These are phyloP conservation scores for Hypoxylon rickii DNA, from an alignment of 495 filamentous ascomycete species.

Conservation along the genomic window DNA sequence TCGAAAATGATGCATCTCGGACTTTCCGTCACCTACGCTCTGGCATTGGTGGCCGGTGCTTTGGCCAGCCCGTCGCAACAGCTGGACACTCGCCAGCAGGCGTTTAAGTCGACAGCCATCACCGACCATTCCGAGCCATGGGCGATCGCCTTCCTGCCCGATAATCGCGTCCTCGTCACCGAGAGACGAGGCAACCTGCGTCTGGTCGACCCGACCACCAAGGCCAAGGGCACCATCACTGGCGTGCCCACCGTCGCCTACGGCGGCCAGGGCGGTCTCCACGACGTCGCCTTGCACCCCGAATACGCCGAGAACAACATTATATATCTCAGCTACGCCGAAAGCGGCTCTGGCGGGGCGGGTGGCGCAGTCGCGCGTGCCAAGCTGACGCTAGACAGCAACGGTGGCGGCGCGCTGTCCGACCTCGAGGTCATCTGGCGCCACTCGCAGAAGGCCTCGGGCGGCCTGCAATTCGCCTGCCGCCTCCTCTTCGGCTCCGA, in stretches of 20 bases:
- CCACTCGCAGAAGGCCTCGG: slow-evolving; percentile 38
- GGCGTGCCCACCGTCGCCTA: slow-evolving; percentile 42
- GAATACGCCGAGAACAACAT: slow-evolving; percentile 41
- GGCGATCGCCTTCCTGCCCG: slow-evolving; percentile 44
- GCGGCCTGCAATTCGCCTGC: slow-evolving; percentile 39
- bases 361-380: slow-evolving; percentile 42
- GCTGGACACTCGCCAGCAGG: slow-evolving; percentile 39
- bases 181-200: slow-evolving; percentile 41
- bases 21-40: slow-evolving; percentile 41
- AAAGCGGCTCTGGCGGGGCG: slow-evolving; percentile 38
- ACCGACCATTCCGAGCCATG: slow-evolving; percentile 41
- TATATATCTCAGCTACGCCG: slow-evolving; percentile 47
- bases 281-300: slow-evolving; percentile 44
- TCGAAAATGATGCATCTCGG: slow-evolving; percentile 41
- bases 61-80: slow-evolving; percentile 39
- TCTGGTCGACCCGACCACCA: slow-evolving; percentile 41
- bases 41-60: slow-evolving; percentile 41
- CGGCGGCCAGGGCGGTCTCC: slow-evolving; percentile 43
- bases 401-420: slow-evolving; percentile 41
- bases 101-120: slow-evolving; percentile 40
- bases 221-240: slow-evolving; percentile 41
- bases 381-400: slow-evolving; percentile 40
- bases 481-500: slow-evolving; percentile 41
- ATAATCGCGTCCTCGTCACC: slow-evolving; percentile 43
- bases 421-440: slow-evolving; percentile 44